Evolutionary conservation across 2,329 filamentous ascomycete species (phyloP).

Genomic region (Colletotrichum shisoi): DNA sequence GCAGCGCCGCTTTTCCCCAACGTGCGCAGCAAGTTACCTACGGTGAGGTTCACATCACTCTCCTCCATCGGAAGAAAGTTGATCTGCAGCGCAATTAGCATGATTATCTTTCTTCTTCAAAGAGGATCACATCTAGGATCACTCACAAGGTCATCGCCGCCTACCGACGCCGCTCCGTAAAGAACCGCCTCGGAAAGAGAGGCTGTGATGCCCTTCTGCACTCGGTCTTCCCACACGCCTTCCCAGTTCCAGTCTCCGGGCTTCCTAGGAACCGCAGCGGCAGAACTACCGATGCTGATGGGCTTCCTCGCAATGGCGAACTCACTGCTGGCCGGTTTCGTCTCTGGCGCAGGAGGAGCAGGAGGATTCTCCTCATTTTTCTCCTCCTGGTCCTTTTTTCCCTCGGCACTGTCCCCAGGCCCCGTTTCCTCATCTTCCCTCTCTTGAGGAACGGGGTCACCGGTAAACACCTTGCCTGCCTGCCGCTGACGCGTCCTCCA

Average conservation of each 20-base stretch:
- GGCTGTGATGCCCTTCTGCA: slow-evolving; percentile 77
- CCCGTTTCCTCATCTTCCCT: background rate
- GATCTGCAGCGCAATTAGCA: slow-evolving; percentile 56
- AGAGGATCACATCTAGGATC: background rate
- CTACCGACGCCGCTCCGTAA: slow-evolving; percentile 68
- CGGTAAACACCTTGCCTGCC: slow-evolving; percentile 25
- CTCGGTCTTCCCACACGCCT: slow-evolving; percentile 92
- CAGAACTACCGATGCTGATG: slow-evolving; percentile 6
- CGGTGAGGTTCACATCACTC: slow-evolving; percentile 64
- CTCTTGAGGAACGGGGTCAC: background rate
- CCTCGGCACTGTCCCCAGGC: background rate
- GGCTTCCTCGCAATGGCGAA: slow-evolving; percentile 38
- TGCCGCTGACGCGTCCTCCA: slow-evolving; percentile 72
- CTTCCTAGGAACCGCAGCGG: slow-evolving; percentile 51
- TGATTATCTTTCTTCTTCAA: background rate
- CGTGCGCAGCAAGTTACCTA: slow-evolving; percentile 65
- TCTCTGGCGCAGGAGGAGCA: slow-evolving; percentile 4
- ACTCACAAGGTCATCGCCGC: slow-evolving; percentile 48
- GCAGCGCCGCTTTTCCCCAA: slow-evolving; percentile 47
- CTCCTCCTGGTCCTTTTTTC: slow-evolving; percentile 13
- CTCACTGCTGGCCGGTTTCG: slow-evolving; percentile 25
- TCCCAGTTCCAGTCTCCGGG: slow-evolving; percentile 98
- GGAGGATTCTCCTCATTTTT: slow-evolving; percentile 41
- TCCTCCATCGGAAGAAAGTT: slow-evolving; percentile 72
- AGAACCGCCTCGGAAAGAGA: slow-evolving; percentile 82